Evolutionary conservation across 306 rosid species (phyloP).

Genomic region (Inga laurina): DNA sequence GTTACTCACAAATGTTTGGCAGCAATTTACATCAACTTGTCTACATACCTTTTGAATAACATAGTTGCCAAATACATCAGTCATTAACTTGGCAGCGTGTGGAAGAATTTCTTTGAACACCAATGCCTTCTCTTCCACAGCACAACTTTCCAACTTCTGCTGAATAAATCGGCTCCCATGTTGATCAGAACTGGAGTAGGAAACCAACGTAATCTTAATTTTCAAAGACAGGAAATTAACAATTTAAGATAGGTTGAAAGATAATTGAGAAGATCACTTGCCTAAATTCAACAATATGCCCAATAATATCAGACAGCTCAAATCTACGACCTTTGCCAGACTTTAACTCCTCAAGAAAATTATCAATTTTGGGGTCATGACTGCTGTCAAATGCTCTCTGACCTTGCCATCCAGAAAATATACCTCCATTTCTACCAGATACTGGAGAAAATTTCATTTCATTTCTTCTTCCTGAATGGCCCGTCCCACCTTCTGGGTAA

Average conservation of each 20-base stretch:
- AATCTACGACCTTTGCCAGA: conserved; percentile 60
- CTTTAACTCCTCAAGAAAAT: conserved; percentile 58
- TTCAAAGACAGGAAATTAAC: neutral
- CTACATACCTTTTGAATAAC: conserved; percentile 51
- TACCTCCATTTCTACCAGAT: conserved; percentile 48
- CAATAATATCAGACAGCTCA: conserved; percentile 59
- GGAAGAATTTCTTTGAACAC: conserved; percentile 62
- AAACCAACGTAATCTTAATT: neutral
- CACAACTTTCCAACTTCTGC: conserved; percentile 52
- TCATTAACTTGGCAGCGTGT: conserved; percentile 50
- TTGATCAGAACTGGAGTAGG: conserved; percentile 50
- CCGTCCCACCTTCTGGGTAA: conserved; percentile 41
- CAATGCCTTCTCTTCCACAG: conserved; percentile 42
- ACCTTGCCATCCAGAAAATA: conserved; percentile 54
- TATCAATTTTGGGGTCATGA: conserved; percentile 51
- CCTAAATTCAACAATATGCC: conserved; percentile 58
- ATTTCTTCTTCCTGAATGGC: conserved; percentile 48
- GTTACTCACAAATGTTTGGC: neutral
- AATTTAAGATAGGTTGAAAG: neutral
- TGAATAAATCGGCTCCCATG: conserved; percentile 65
- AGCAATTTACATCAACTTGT: neutral
- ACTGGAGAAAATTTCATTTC: conserved; percentile 41
- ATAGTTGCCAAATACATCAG: conserved; percentile 61
- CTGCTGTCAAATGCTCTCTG: conserved; percentile 43
- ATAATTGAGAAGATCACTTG: conserved; percentile 31